Evolutionary conservation across 2,329 filamentous ascomycete genomes (phyloP).

Genomic region (Phialocephala sp.): DNA sequence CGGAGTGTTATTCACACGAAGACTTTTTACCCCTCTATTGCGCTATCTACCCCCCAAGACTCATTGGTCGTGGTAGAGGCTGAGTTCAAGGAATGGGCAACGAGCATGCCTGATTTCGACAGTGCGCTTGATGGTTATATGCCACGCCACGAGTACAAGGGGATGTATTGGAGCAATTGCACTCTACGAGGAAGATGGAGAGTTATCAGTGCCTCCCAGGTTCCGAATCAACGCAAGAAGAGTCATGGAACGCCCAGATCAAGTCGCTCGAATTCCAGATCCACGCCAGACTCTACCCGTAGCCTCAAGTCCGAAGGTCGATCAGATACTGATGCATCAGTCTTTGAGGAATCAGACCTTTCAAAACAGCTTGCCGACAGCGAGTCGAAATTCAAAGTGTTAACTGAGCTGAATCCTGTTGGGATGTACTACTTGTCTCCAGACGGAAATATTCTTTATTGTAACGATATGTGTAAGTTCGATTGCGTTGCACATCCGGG

Average conservation of each 20-base stretch:
- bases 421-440: conserved; percentile 73
- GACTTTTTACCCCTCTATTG: conserved; percentile 29
- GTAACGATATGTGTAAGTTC: conserved; percentile 66
- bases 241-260: conserved; percentile 29
- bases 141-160: conserved; percentile 63
- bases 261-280: conserved; percentile 25
- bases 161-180: conserved; percentile 71
- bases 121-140: conserved; percentile 57
- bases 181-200: conserved; percentile 49
- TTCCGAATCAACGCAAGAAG: conserved; percentile 37
- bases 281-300: conserved; percentile 14
- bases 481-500: not conserved
- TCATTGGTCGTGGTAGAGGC: conserved; percentile 19
- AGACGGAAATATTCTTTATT: conserved; percentile 64
- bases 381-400: conserved; percentile 78
- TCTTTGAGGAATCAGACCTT: conserved; percentile 24
- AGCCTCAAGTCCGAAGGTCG: conserved; percentile 5
- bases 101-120: conserved; percentile 57
- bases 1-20: conserved; percentile 30
- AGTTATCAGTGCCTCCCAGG: conserved; percentile 49
- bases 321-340: not conserved
- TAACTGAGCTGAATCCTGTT: conserved; percentile 82
- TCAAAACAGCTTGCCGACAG: conserved; percentile 52
- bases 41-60: conserved; percentile 8
- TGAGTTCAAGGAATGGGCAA: conserved; percentile 73